These are phyloP conservation scores for Penicillium ochrochloron DNA, from an alignment of 495 filamentous ascomycete species.

Conservation along the genomic window DNA sequence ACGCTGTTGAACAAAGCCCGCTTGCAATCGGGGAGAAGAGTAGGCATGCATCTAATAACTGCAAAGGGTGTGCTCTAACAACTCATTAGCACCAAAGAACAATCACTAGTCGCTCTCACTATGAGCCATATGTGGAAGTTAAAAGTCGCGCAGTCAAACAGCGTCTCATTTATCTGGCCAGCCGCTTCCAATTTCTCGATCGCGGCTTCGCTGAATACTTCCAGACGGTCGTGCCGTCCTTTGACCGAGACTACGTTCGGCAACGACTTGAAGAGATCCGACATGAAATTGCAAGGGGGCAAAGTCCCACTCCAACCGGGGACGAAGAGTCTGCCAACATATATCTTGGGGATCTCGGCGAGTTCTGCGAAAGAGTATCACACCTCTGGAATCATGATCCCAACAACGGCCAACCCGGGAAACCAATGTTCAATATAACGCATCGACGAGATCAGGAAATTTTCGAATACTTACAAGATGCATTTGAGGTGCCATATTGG, in stretches of 20 bases:
- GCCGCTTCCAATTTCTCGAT: background rate
- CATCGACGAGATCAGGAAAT: slow-evolving; percentile 1
- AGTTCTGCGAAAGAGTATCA: background rate
- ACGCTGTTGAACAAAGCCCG: background rate
- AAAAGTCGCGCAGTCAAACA: background rate
- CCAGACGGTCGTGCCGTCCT: background rate
- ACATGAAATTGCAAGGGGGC: background rate
- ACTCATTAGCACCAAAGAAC: background rate
- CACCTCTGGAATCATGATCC: background rate
- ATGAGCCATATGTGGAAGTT: background rate
- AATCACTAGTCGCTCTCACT: background rate
- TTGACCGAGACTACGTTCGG: background rate
- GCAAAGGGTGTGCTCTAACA: background rate
- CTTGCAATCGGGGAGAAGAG: slow-evolving; percentile 3
- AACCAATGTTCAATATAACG: background rate
- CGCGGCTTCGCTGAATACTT: slow-evolving; percentile 2
- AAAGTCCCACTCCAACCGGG: background rate
- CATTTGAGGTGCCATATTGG: background rate
- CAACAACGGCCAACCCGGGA: background rate
- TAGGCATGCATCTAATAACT: background rate
- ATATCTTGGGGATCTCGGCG: slow-evolving; percentile 7
- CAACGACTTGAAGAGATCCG: background rate
- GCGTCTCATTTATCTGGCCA: background rate
- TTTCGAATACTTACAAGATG: slow-evolving; percentile 4
- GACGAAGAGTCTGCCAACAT: background rate